phyloP scores from a whole-genome alignment of 495 filamentous ascomycete species.

The Penicillium lagena region DNA sequence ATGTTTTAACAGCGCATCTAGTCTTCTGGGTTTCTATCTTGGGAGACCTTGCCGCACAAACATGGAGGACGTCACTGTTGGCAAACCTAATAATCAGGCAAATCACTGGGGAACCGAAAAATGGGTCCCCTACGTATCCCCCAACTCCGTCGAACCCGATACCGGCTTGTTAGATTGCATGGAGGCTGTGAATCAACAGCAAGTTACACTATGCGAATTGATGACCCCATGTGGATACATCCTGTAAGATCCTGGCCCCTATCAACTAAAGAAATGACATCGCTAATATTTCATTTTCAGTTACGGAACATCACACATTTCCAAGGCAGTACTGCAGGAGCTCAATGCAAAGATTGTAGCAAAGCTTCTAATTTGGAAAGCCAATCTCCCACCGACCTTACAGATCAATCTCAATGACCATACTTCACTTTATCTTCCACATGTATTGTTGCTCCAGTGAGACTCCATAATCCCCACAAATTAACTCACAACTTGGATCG shows the following conservation, averaged over 20 bases:
- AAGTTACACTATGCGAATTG: constrained; percentile 21
- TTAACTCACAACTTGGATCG: no score
- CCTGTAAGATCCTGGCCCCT: constrained; percentile 4
- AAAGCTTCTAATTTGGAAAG: constrained; percentile 20
- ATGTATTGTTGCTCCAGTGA: constrained; percentile 27
- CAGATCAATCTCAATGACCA: constrained; percentile 12
- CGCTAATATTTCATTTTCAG: constrained; percentile 1
- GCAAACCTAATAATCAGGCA: constrained; percentile 7
- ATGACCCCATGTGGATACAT: constrained; percentile 18
- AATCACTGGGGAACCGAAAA: background rate
- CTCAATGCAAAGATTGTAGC: constrained; percentile 12
- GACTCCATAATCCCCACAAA: no score
- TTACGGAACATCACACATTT: constrained; percentile 10
- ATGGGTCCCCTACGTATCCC: constrained; percentile 6
- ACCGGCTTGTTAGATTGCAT: background rate
- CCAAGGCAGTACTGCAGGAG: constrained; percentile 7
- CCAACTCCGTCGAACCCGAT: background rate
- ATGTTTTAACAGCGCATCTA: background rate
- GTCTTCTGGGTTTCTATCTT: constrained; percentile 24
- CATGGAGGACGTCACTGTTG: constrained; percentile 19
- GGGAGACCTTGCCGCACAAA: constrained; percentile 18
- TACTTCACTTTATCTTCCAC: constrained; percentile 15
- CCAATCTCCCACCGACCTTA: constrained; percentile 13
- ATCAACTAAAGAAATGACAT: background rate
- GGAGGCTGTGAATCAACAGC: constrained; percentile 9